phyloP scores from a whole-genome alignment of 2,329 filamentous ascomycete species.

The Neoarthrinium moseri region DNA sequence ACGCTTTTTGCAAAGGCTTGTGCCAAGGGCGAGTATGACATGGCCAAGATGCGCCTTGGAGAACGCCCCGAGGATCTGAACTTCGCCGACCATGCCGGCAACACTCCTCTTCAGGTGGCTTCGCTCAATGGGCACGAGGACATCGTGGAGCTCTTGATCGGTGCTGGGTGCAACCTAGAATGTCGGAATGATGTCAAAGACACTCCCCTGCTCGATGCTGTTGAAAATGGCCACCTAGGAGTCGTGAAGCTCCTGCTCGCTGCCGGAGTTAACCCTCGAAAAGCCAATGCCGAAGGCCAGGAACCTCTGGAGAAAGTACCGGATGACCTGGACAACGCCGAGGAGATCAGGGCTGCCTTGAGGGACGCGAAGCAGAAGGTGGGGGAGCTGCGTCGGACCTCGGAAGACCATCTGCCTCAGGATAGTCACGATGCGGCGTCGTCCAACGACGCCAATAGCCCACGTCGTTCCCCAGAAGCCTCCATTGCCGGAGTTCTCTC shows the following conservation, averaged over 20 bases:
- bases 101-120: constrained; percentile 92
- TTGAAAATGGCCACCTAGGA: constrained; percentile 89
- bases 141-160: constrained; percentile 83
- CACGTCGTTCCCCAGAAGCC: constrained; percentile 54
- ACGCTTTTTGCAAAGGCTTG: constrained; percentile 89
- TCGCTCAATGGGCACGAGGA: constrained; percentile 82
- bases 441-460: constrained; percentile 57
- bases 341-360: constrained; percentile 72
- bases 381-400: constrained; percentile 53
- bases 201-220: constrained; percentile 91
- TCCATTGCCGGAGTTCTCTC: constrained; percentile 28
- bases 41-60: constrained; percentile 69
- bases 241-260: constrained; percentile 83
- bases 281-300: constrained; percentile 88
- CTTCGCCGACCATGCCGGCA: constrained; percentile 89
- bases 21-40: constrained; percentile 78
- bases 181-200: constrained; percentile 80
- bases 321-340: constrained; percentile 72
- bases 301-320: constrained; percentile 85
- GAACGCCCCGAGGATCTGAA: constrained; percentile 88
- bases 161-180: constrained; percentile 81
- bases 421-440: constrained; percentile 48
- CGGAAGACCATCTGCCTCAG: constrained; percentile 54
- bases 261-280: constrained; percentile 87
- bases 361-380: constrained; percentile 57